phyloP scores from a whole-genome alignment of 2,329 filamentous ascomycete genomes.

The Microthyrium microscopicum region DNA sequence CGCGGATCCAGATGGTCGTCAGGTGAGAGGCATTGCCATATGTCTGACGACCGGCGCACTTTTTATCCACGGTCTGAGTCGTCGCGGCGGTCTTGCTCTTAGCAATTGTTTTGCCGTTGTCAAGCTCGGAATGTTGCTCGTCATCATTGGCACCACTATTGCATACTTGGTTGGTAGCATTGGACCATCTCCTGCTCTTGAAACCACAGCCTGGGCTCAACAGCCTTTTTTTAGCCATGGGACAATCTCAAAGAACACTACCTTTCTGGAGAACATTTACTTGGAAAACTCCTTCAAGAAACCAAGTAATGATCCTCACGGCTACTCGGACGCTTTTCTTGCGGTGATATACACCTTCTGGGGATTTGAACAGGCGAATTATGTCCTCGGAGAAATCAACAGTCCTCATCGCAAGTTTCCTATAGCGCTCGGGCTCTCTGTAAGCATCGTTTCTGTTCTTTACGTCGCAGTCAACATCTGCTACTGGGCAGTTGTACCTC shows the following conservation, averaged over 20 bases:
- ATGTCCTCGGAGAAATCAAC: constrained; percentile 18
- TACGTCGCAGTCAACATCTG: constrained; percentile 25
- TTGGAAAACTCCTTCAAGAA: not conserved
- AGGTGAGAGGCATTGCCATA: constrained; percentile 32
- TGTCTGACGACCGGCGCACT: constrained; percentile 20
- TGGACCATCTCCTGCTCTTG: constrained; percentile 10
- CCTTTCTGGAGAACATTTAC: not conserved
- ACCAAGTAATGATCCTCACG: not conserved
- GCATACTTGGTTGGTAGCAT: constrained; percentile 10
- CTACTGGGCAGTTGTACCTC: constrained; percentile 26
- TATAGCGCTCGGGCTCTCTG: constrained; percentile 9
- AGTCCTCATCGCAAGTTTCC: constrained; percentile 10
- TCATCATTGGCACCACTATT: constrained; percentile 28
- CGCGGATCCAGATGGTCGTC: constrained; percentile 12
- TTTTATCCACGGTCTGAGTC: constrained; percentile 15
- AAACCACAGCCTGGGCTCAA: constrained; percentile 16
- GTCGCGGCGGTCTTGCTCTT: constrained; percentile 12
- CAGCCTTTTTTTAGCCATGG: constrained; percentile 30
- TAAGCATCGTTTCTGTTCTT: constrained; percentile 15
- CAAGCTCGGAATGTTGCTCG: constrained; percentile 32
- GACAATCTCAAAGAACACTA: not conserved
- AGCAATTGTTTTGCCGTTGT: constrained; percentile 10
- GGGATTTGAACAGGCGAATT: constrained; percentile 29
- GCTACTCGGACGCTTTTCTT: constrained; percentile 5
- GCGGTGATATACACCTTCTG: constrained; percentile 2